phyloP scores from a whole-genome alignment of 1,284 basidiomycete species.

The Pisolithus thermaeus region DNA sequence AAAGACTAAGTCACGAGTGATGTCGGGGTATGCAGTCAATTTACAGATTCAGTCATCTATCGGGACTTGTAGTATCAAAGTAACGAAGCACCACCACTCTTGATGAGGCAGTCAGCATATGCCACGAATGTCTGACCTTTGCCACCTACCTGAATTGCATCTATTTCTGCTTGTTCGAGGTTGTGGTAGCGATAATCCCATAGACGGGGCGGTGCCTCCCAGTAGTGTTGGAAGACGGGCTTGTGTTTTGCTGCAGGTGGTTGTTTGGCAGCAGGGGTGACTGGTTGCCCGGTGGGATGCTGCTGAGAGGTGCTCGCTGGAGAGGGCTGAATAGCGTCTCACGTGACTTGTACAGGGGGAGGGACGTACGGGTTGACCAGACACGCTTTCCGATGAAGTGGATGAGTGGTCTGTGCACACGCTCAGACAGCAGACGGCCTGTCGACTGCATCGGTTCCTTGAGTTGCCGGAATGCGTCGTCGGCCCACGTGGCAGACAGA shows the following conservation, averaged over 20 bases:
- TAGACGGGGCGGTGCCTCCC: slow-evolving; percentile 70
- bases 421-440: slow-evolving; percentile 24
- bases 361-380: slow-evolving; percentile 49
- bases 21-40: background rate
- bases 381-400: slow-evolving; percentile 71
- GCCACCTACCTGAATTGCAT: slow-evolving; percentile 67
- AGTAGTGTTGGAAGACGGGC: slow-evolving; percentile 59
- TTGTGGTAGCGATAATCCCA: slow-evolving; percentile 56
- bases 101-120: slow-evolving; percentile 10
- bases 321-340: slow-evolving; percentile 28
- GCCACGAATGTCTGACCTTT: background rate
- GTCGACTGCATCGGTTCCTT: slow-evolving; percentile 14
- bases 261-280: slow-evolving; percentile 35
- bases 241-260: slow-evolving; percentile 9
- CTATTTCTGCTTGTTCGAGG: slow-evolving; percentile 67
- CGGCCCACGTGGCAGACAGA: background rate
- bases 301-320: slow-evolving; percentile 50
- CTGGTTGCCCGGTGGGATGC: slow-evolving; percentile 73
- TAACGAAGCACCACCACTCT: slow-evolving; percentile 73
- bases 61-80: slow-evolving; percentile 23
- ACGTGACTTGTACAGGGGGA: background rate
- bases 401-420: slow-evolving; percentile 64
- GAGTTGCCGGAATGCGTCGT: background rate
- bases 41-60: background rate
- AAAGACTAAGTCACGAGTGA: slow-evolving; percentile 58